These are phyloP conservation scores for Zhuliangozyma parablackwelliae DNA, from an alignment of 1,139 yeast species.

Conservation along the genomic window DNA sequence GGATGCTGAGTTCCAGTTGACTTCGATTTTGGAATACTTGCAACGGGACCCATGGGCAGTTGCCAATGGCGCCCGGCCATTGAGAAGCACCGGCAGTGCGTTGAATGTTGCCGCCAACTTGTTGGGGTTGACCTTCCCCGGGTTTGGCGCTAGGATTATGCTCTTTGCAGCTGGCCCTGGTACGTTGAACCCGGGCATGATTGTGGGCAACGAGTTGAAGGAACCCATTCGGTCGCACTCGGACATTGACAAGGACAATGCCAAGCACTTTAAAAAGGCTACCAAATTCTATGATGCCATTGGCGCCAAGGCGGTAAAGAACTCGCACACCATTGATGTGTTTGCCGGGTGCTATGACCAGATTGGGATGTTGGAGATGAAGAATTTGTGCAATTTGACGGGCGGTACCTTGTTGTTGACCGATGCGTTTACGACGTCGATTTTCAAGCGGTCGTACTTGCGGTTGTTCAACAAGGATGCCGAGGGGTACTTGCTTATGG, in stretches of 20 bases:
- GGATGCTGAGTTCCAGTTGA: conserved; percentile 82
- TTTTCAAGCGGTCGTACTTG: conserved; percentile 89
- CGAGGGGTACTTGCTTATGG: conserved; percentile 81
- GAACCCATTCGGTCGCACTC: conserved; percentile 97
- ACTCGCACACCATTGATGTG: conserved; percentile 86
- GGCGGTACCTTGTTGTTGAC: conserved; percentile 91
- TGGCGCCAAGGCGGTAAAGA: conserved; percentile 63
- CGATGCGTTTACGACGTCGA: conserved; percentile 95
- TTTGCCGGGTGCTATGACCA: conserved; percentile 98
- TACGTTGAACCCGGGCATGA: conserved; percentile 91
- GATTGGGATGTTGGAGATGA: conserved; percentile 97
- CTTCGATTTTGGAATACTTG: conserved; percentile 74
- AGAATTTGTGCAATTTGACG: conserved; percentile 77
- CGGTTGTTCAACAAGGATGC: conserved; percentile 76
- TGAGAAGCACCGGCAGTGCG: conserved; percentile 93
- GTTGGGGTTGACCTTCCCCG: conserved; percentile 82
- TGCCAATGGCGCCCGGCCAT: conserved; percentile 79
- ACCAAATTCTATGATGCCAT: conserved; percentile 76
- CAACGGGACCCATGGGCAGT: conserved; percentile 90
- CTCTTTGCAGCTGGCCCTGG: conserved; percentile 94
- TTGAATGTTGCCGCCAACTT: conserved; percentile 78
- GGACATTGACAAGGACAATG: conserved; percentile 74
- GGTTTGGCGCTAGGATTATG: conserved; percentile 86
- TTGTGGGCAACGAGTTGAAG: conserved; percentile 85
- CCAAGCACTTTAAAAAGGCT: conserved; percentile 91